Conservation (phyloP, 192 early-diverging fungal species). For the Gaertneriomyces semiglobifer region DNA sequence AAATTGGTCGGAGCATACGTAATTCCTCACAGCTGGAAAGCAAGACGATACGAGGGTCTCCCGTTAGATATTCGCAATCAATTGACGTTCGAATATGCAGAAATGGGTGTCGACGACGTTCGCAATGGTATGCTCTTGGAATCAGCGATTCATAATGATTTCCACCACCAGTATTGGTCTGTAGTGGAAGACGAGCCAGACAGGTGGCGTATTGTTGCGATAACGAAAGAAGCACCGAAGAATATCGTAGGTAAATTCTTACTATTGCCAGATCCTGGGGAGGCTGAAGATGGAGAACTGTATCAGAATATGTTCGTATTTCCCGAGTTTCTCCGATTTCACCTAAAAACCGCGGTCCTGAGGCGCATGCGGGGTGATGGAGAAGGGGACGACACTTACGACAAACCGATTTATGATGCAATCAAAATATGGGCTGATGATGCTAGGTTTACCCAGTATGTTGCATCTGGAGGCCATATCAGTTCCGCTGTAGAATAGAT, state of each 20-base stretch:
- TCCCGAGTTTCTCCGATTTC: slow-evolving; percentile 12
- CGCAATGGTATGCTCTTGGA: slow-evolving; percentile 11
- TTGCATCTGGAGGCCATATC: neutral
- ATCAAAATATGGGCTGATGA: no score
- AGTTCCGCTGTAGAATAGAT: no score
- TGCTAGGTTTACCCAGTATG: slow-evolving; percentile 6
- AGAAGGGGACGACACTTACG: neutral
- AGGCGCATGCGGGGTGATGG: slow-evolving; percentile 13
- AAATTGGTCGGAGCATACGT: slow-evolving; percentile 7
- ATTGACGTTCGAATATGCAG: neutral
- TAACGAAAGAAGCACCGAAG: neutral
- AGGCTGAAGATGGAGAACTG: neutral
- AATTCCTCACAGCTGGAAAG: slow-evolving; percentile 12
- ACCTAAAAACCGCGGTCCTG: slow-evolving; percentile 8
- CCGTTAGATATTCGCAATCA: slow-evolving; percentile 8
- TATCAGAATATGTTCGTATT: neutral
- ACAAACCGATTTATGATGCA: slow-evolving; percentile 1
- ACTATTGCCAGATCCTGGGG: slow-evolving; percentile 5
- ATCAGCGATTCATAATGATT: neutral
- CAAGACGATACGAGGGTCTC: neutral
- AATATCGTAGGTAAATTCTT: slow-evolving; percentile 11
- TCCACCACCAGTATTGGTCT: slow-evolving; percentile 18
- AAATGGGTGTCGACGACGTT: slow-evolving; percentile 11
- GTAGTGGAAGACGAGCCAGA: slow-evolving; percentile 9
- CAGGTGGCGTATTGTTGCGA: slow-evolving; percentile 16